Conservation (phyloP, 202 grass and related monocot species). For the Schoenoplectus tabernaemontani region DNA sequence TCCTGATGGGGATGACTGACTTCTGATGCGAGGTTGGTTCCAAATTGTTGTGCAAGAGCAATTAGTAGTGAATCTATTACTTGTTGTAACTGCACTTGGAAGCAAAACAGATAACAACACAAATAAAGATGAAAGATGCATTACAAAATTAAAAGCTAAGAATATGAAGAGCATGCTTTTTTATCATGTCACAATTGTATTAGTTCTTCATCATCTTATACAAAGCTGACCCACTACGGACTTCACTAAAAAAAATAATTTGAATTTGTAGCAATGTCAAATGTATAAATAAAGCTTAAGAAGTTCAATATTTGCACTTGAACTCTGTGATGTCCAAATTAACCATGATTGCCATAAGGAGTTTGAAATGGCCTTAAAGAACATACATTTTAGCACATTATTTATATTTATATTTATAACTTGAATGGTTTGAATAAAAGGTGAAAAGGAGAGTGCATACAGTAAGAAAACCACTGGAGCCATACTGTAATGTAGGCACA, state of each 20-base stretch:
- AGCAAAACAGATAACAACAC: neutral
- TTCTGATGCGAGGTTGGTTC: slow-evolving; percentile 13
- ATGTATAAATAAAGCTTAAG: neutral
- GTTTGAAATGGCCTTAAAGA: neutral
- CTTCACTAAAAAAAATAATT: neutral
- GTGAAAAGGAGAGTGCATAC: slow-evolving; percentile 24
- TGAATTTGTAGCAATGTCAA: neutral
- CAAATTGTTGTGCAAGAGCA: slow-evolving; percentile 28
- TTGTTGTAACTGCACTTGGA: slow-evolving; percentile 32
- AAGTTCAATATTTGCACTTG: neutral
- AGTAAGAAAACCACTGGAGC: slow-evolving; percentile 43
- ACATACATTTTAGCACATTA: neutral
- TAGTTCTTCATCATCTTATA: neutral
- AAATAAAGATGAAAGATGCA: slow-evolving; percentile 3
- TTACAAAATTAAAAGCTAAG: slow-evolving; percentile 1
- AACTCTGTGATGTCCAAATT: neutral
- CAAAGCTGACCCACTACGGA: no score
- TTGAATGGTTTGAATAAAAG: neutral
- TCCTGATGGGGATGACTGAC: neutral
- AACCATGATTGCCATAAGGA: neutral
- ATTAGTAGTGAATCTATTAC: slow-evolving; percentile 39
- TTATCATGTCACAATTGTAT: neutral
- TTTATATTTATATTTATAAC: neutral
- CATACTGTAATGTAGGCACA: slow-evolving; percentile 36
- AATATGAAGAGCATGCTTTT: neutral